phyloP scores from a whole-genome alignment of 2,329 filamentous ascomycete species.

The Alternaria triticimaculans region DNA sequence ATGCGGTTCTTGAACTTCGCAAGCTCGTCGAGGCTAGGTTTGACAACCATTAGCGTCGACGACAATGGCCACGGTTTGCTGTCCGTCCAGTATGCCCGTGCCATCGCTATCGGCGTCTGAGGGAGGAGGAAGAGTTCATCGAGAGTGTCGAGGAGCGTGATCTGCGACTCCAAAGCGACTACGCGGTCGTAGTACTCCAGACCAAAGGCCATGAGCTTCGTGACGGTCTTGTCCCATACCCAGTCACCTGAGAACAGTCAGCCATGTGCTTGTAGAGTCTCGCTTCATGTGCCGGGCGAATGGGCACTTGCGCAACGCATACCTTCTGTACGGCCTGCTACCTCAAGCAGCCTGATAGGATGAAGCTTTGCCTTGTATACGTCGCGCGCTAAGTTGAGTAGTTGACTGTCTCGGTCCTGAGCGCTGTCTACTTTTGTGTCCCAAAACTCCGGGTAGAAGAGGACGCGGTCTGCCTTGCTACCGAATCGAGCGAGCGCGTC shows the following conservation, averaged over 20 bases:
- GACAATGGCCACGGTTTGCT: slow-evolving; percentile 62
- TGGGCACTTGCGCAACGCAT: slow-evolving; percentile 19
- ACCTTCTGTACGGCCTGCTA: slow-evolving; percentile 44
- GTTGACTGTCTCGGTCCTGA: slow-evolving; percentile 51
- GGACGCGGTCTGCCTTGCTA: slow-evolving; percentile 54
- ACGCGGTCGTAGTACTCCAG: slow-evolving; percentile 68
- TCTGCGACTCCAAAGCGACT: slow-evolving; percentile 68
- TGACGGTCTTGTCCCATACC: slow-evolving; percentile 69
- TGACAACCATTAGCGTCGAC: slow-evolving; percentile 67
- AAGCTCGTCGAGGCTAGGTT: slow-evolving; percentile 64
- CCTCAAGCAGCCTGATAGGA: slow-evolving; percentile 53
- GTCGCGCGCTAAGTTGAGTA: slow-evolving; percentile 58
- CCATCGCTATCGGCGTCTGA: slow-evolving; percentile 67
- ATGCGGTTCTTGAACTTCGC: slow-evolving; percentile 43
- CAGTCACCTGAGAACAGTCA: slow-evolving; percentile 38
- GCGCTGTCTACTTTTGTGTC: slow-evolving; percentile 37
- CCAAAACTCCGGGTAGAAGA: slow-evolving; percentile 54
- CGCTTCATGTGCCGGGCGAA: slow-evolving; percentile 8
- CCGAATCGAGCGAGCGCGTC: slow-evolving; percentile 51
- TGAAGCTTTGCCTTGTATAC: slow-evolving; percentile 59
- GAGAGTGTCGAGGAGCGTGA: slow-evolving; percentile 66
- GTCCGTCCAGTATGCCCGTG: slow-evolving; percentile 73
- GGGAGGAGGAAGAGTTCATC: slow-evolving; percentile 76
- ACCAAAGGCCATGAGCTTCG: slow-evolving; percentile 73
- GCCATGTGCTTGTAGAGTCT: slow-evolving; percentile 14